Conservation (phyloP, 2,329 filamentous ascomycete species). For the Botrytis paeoniae region DNA sequence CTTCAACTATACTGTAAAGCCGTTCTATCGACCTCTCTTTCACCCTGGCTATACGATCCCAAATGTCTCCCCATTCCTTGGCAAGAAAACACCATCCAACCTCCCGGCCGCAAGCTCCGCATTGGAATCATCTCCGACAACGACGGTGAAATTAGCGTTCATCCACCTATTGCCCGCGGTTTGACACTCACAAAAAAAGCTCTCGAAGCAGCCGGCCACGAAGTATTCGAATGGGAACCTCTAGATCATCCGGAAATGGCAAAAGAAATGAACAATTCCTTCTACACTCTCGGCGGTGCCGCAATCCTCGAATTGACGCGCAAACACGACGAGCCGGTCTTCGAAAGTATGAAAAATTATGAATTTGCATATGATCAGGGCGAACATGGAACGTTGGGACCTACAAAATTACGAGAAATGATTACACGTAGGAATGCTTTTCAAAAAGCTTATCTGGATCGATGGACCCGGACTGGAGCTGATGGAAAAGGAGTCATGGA, state of each 20-base stretch:
- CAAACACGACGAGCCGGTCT: constrained; percentile 34
- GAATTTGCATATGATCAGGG: constrained; percentile 32
- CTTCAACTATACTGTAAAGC: constrained; percentile 21
- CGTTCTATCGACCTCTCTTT: constrained; percentile 30
- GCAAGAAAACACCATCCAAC: constrained; percentile 30
- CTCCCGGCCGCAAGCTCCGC: constrained; percentile 24
- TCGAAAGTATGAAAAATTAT: constrained; percentile 35
- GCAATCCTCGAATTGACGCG: constrained; percentile 35
- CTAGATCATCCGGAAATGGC: constrained; percentile 38
- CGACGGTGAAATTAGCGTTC: constrained; percentile 12
- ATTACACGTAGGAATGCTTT: constrained; percentile 36
- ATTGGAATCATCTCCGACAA: constrained; percentile 23
- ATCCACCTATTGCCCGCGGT: constrained; percentile 17
- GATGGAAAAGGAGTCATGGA: constrained; percentile 33
- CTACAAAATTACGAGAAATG: constrained; percentile 36
- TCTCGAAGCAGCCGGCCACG: constrained; percentile 13
- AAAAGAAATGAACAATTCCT: constrained; percentile 33
- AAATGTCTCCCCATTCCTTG: constrained; percentile 36
- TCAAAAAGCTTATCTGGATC: constrained; percentile 40
- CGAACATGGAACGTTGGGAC: constrained; percentile 33
- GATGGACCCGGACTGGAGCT: constrained; percentile 37
- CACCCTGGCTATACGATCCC: constrained; percentile 36
- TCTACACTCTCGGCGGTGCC: constrained; percentile 38
- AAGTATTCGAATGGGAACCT: constrained; percentile 23
- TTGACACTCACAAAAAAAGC: constrained; percentile 7